phyloP scores from a whole-genome alignment of 768 basidiomycete genomes.

The Mycena metata region DNA sequence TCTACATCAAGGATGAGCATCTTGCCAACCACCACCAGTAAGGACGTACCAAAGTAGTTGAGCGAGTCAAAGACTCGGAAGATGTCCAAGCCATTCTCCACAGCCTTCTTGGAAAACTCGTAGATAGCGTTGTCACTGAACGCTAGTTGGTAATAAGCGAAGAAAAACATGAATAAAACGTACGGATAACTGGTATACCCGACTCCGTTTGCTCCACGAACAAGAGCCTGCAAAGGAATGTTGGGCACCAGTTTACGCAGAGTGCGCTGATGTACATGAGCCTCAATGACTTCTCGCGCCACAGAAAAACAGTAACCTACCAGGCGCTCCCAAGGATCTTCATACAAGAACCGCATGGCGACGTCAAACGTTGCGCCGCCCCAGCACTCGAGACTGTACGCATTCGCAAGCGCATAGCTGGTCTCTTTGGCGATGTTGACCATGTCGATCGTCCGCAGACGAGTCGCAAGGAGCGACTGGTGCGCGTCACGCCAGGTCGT shows the following conservation, averaged over 20 bases:
- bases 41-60: conserved; percentile 91
- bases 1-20: conserved; percentile 57
- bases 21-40: conserved; percentile 13
- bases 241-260: conserved; percentile 97
- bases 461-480: conserved; percentile 96
- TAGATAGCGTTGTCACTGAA: conserved; percentile 96
- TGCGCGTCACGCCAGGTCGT: conserved; percentile 99
- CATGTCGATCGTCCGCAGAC: conserved; percentile 96
- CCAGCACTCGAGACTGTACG: conserved; percentile 99
- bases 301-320: conserved; percentile 56
- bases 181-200: conserved; percentile 99
- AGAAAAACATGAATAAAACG: conserved; percentile 45
- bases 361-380: conserved; percentile 99
- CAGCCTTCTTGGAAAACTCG: conserved; percentile 99
- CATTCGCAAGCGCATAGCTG: conserved; percentile 93
- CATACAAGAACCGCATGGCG: conserved; percentile 99
- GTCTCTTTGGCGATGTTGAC: conserved; percentile 99
- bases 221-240: conserved; percentile 97
- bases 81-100: conserved; percentile 99
- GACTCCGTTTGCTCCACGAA: conserved; percentile 98
- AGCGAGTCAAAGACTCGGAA: conserved; percentile 99
- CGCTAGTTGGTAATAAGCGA: conserved; percentile 30
- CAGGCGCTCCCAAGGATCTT: conserved; percentile 99
- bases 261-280: conserved; percentile 69
- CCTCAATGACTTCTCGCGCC: conserved; percentile 21